Evolutionary conservation across 164 flowering plant genomes (phyloP), one percentile per base, ranked within the genome.

Genomic region (Piper betle): DNA sequence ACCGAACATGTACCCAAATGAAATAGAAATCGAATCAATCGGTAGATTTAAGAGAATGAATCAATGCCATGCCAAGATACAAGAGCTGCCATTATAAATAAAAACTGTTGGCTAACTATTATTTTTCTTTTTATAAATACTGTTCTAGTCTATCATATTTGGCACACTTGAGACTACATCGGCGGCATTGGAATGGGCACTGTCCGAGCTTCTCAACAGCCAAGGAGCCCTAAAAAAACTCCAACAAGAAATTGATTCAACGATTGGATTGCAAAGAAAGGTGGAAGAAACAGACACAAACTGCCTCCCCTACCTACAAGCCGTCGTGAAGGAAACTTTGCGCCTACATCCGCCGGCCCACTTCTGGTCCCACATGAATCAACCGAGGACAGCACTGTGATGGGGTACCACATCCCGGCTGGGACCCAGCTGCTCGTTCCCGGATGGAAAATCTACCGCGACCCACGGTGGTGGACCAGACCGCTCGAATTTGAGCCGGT

Each of bases 121-220:
- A n/a, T n/a, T n/a, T n/a, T n/a, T n/a, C n/a, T n/a, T n/a, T n/a
- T n/a, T n/a, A n/a, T n/a, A n/a, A n/a, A n/a, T n/a, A n/a, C n/a
- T n/a, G n/a, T n/a, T 52, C 3, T 61, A 81, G 85, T 8, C 58
- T 7, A 53, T 74, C 64, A 46, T 82, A 4, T 17, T 56, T 1
- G 83, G 77, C 12, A 83, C 83, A 20, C 68, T 70, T 9, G 80
- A 79, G 2, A 78, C 85, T 6, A 59, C 81, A 16, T 41, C 72
- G 4, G 16, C 16, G 0, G 71, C 76, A 0, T n/a, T 76, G 60
- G 80, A 74, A 64, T 76, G 78, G 76, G 80, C 79, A 33, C 60
- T 79, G 69, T 66, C 81, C 2, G 79, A 75, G 42, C 73, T 81
- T 5, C 65, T 79, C 4, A 68, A 67, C 56, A 66, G 78, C 50